Percentiles rank a stretch among this genome's conserved stretches.
Conservation (phyloP, 139 green algal species). For the Chlorokybus atmophyticus region DNA sequence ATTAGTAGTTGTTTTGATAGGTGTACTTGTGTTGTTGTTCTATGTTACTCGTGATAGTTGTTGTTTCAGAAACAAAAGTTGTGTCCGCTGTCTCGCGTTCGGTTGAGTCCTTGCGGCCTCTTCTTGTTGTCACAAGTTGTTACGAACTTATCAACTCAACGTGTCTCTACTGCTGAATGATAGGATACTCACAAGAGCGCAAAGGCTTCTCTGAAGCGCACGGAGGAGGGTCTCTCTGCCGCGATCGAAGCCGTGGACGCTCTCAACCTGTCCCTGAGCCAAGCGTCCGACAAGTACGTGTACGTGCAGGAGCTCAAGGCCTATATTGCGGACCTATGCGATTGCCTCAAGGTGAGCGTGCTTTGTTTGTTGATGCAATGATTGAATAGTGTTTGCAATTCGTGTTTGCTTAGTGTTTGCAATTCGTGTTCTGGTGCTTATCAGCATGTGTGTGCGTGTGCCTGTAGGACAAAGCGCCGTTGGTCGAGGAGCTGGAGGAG, state of each 20-base stretch:
- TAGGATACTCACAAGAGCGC: constrained; percentile 14
- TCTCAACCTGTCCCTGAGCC: constrained; percentile 6
- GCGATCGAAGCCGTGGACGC: neutral
- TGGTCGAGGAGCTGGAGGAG: constrained; percentile 80
- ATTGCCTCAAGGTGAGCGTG: constrained; percentile 32
- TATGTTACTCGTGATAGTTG: too few relatives aligned
- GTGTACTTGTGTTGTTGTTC: too few relatives aligned
- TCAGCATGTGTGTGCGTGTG: neutral
- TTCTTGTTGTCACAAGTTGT: too few relatives aligned
- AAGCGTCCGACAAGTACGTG: constrained; percentile 36
- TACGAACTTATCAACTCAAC: too few relatives aligned
- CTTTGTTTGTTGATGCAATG: neutral
- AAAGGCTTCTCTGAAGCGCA: neutral
- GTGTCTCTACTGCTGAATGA: too few relatives aligned
- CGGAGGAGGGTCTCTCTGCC: neutral
- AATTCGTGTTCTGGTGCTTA: neutral
- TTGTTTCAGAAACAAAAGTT: too few relatives aligned
- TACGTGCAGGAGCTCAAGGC: constrained; percentile 53
- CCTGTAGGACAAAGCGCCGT: constrained; percentile 49
- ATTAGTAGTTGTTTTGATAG: too few relatives aligned
- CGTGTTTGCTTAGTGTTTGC: neutral
- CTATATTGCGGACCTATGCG: constrained; percentile 72
- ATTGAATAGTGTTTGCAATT: neutral
- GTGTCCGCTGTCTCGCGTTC: too few relatives aligned
- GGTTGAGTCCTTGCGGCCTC: too few relatives aligned